Conservation (phyloP, 1,284 basidiomycete species). For the Moniliella sp. region DNA sequence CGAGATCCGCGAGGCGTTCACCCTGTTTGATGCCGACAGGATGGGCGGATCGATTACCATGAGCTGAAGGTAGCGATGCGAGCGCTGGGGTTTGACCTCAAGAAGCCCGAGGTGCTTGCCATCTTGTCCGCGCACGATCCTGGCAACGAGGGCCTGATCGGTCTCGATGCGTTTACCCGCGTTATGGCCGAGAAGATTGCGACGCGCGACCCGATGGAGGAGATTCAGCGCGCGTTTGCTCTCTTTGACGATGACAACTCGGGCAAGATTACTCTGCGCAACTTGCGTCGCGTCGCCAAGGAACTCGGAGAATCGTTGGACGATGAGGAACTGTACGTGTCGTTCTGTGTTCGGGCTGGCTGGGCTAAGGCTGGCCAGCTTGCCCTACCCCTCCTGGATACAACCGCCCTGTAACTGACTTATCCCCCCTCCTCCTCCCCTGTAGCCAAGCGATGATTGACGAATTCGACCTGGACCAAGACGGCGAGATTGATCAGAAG, state of each 20-base stretch:
- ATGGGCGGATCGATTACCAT: conserved; percentile 63
- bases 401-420: no score
- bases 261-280: conserved; percentile 75
- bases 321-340: no score
- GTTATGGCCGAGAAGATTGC: conserved; percentile 87
- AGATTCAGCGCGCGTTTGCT: conserved; percentile 80
- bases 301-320: conserved; percentile 87
- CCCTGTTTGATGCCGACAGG: conserved; percentile 95
- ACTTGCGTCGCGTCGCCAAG: conserved; percentile 77
- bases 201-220: conserved; percentile 80
- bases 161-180: conserved; percentile 78
- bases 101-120: conserved; percentile 93
- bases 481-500: conserved; percentile 83
- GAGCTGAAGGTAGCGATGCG: conserved; percentile 97
- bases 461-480: conserved; percentile 95
- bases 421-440: not conserved
- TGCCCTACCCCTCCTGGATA: no score
- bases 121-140: conserved; percentile 78
- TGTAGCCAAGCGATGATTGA: conserved; percentile 96
- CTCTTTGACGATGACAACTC: conserved; percentile 89
- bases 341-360: no score
- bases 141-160: conserved; percentile 69
- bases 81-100: conserved; percentile 85
- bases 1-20: conserved; percentile 96
- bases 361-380: no score